These are phyloP conservation scores for Candida coquimbonensis DNA, from an alignment of 805 yeast genomes.

Conservation along the genomic window DNA sequence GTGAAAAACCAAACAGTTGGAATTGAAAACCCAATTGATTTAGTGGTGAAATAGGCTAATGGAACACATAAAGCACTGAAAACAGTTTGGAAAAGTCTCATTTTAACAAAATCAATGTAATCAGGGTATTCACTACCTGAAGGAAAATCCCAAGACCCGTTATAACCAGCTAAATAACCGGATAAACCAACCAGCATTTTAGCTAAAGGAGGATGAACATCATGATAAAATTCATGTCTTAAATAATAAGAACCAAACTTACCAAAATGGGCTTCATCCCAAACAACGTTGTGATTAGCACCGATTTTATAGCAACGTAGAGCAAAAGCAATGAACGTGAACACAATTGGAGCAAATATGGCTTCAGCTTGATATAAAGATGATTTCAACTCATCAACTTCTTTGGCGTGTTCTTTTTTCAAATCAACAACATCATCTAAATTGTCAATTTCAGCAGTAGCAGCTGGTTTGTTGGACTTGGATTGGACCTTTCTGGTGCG, in stretches of 20 bases:
- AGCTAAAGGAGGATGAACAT: constrained; percentile 96
- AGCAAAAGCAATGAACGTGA: constrained; percentile 64
- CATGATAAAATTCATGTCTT: constrained; percentile 85
- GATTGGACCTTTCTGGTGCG: constrained; percentile 13
- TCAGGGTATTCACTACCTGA: constrained; percentile 76
- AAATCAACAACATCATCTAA: constrained; percentile 1
- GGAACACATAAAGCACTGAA: constrained; percentile 85
- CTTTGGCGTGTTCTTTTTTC: background rate
- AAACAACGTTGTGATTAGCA: constrained; percentile 68
- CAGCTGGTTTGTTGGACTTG: background rate
- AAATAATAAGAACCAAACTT: constrained; percentile 91
- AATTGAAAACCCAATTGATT: constrained; percentile 64
- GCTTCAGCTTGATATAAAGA: constrained; percentile 19
- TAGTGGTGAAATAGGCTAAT: constrained; percentile 74
- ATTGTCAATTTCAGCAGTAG: background rate
- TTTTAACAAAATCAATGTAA: constrained; percentile 67
- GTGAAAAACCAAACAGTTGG: constrained; percentile 73
- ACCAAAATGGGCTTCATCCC: constrained; percentile 99
- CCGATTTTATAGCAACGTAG: constrained; percentile 74
- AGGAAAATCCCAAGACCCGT: constrained; percentile 85
- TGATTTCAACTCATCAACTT: constrained; percentile 13
- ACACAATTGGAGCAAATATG: constrained; percentile 49
- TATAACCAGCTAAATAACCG: constrained; percentile 79
- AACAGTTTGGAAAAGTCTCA: constrained; percentile 83
- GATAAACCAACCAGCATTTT: constrained; percentile 86